phyloP scores from a whole-genome alignment of 176 grass and related monocot genomes.

The Triticum timopheevii region DNA sequence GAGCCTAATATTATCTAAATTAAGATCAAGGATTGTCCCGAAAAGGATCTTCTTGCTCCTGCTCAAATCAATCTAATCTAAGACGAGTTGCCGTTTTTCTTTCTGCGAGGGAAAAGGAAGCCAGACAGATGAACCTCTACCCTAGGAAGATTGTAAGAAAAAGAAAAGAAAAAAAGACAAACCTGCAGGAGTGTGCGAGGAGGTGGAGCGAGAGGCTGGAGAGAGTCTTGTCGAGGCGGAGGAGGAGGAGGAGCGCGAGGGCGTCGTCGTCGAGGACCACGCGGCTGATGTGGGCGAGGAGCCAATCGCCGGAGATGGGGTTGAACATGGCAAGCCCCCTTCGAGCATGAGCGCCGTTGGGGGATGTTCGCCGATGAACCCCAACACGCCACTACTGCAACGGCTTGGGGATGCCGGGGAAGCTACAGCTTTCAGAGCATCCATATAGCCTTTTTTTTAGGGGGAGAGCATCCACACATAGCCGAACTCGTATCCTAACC shows the following conservation, averaged over 20 bases:
- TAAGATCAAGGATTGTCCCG: not conserved
- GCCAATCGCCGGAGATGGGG: not conserved
- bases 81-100: not conserved
- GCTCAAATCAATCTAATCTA: conserved; percentile 9
- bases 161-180: not conserved
- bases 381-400: no score
- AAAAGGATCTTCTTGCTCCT: not conserved
- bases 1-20: not conserved
- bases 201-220: not conserved
- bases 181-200: not conserved
- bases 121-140: not conserved
- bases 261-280: not conserved
- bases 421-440: no score
- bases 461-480: no score
- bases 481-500: no score
- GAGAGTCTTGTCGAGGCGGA: not conserved
- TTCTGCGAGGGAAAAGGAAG: not conserved
- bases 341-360: not conserved
- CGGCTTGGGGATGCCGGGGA: no score
- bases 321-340: not conserved
- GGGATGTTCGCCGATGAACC: no score
- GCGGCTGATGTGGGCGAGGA: not conserved
- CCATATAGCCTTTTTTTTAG: no score
- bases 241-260: not conserved
- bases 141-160: not conserved